Conservation (phyloP, 305 asterid species). For the Lippia alba region DNA sequence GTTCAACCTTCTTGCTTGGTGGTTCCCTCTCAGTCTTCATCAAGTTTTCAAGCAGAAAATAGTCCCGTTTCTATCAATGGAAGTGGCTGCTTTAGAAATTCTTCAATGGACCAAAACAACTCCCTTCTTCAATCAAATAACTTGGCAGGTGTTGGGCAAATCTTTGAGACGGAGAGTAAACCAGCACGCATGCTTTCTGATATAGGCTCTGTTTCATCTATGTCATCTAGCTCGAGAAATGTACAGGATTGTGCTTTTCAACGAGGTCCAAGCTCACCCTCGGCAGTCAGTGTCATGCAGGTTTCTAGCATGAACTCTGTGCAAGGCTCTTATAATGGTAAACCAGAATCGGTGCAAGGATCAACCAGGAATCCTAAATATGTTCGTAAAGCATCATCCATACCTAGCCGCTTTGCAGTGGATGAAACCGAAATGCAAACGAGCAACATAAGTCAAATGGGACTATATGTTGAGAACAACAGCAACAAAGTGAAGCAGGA, state of each 20-base stretch:
- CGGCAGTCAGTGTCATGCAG: conserved; percentile 42
- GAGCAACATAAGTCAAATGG: conserved; percentile 46
- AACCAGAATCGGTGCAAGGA: conserved; percentile 46
- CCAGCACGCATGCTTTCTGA: conserved; percentile 38
- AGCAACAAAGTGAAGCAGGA: conserved; percentile 70
- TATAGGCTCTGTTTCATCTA: conserved; percentile 49
- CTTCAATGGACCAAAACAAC: conserved; percentile 44
- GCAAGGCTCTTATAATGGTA: conserved; percentile 48
- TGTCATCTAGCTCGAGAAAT: conserved; percentile 46
- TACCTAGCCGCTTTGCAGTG: conserved; percentile 70
- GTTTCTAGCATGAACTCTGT: conserved; percentile 38
- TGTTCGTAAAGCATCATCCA: conserved; percentile 51
- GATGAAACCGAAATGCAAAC: conserved; percentile 50
- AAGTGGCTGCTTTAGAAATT: conserved; percentile 43
- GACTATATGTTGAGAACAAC: conserved; percentile 41
- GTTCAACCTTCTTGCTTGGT: conserved; percentile 85
- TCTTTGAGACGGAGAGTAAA: conserved; percentile 46
- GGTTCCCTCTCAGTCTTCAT: conserved; percentile 65
- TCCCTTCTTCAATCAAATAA: conserved; percentile 49
- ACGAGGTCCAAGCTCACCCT: conserved; percentile 45
- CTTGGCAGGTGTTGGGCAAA: conserved; percentile 48
- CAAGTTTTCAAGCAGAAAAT: conserved; percentile 56
- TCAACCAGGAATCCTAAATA: conserved; percentile 40
- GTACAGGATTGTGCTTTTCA: conserved; percentile 42
- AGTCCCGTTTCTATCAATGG: conserved; percentile 51